Base-by-base conservation (phyloP, 2,329 filamentous ascomycete species). In the Apiospora marii region DNA sequence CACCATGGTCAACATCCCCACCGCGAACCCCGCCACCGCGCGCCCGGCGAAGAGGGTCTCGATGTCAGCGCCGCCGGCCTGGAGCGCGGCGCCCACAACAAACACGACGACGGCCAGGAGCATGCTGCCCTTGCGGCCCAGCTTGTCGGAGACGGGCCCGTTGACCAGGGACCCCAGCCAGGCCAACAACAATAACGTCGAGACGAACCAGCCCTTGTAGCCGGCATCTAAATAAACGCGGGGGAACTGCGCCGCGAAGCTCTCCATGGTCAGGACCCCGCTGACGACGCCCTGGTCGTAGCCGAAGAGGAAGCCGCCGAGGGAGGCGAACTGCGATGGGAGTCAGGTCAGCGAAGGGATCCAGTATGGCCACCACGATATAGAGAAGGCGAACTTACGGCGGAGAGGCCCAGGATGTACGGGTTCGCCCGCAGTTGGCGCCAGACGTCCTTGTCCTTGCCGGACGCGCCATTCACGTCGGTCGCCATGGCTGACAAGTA, bases 201-300 rank as follows among this genome's bases (percentile, higher is more conserved):
- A 87, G 1, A 87, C 85, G 70, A 88, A 87, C 86, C 87, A 88
- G 44, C 86, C 86, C 73, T 87, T 86, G 78, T 86, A 86, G 14
- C 82, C 77, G 72, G 81, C 84, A 72, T 87, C 84, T 0, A 80
- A 72, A 68, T 82, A 84, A 22, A 87, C 80, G 10, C 80, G 77
- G 12, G 79, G 78, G 58, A 81, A 78, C 0, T 72, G 58, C 6
- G 74, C 78, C 1, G 67, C 80, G 73, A 87, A 87, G 2, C 4
- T 83, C 73, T 85, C 81, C 85, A 87, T 87, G 0, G 80, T 82
- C 43, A 86, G 76, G 1, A 87, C 82, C n/a, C 83, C 84, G 0
- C 83, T 85, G 10, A 87, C 80, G 22, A 87, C 85, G 4, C 85
- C 86, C 69, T 87, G 86, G 71, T 87, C 85, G 76, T 87, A 87